Evolutionary conservation across 352 stramenopile genomes (phyloP).

Genomic region (Aphanomyces invadans): DNA sequence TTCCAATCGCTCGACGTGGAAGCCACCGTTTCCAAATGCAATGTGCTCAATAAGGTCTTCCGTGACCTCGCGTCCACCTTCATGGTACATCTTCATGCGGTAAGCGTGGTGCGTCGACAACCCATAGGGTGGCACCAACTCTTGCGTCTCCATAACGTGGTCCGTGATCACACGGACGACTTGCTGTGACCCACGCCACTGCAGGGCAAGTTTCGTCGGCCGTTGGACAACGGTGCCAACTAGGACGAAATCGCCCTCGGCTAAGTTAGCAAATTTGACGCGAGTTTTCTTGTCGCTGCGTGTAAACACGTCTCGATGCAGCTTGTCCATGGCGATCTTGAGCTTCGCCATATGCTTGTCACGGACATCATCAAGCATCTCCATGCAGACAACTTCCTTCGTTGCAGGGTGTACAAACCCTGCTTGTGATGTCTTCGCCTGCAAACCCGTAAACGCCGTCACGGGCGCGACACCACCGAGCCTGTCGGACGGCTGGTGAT

Average conservation of each 20-base stretch:
- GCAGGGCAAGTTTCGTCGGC: constrained; percentile 18
- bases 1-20: constrained; percentile 19
- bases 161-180: constrained; percentile 13
- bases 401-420: constrained; percentile 15
- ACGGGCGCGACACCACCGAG: constrained; percentile 24
- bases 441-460: constrained; percentile 17
- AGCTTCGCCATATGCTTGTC: constrained; percentile 1
- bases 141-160: constrained; percentile 15
- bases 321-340: background rate
- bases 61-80: constrained; percentile 13
- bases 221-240: constrained; percentile 2
- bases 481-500: constrained; percentile 18
- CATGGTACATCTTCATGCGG: constrained; percentile 13
- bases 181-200: constrained; percentile 1
- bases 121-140: constrained; percentile 14
- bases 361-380: background rate
- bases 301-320: background rate
- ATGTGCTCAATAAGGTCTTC: constrained; percentile 24
- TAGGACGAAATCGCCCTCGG: constrained; percentile 19
- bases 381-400: constrained; percentile 9
- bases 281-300: background rate
- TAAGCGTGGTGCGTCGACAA: constrained; percentile 8
- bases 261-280: constrained; percentile 12
- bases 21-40: constrained; percentile 1
- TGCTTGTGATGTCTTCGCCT: background rate